Evolutionary conservation across 2,329 filamentous ascomycete species (phyloP).

Genomic region (Aspergillus amoenus): DNA sequence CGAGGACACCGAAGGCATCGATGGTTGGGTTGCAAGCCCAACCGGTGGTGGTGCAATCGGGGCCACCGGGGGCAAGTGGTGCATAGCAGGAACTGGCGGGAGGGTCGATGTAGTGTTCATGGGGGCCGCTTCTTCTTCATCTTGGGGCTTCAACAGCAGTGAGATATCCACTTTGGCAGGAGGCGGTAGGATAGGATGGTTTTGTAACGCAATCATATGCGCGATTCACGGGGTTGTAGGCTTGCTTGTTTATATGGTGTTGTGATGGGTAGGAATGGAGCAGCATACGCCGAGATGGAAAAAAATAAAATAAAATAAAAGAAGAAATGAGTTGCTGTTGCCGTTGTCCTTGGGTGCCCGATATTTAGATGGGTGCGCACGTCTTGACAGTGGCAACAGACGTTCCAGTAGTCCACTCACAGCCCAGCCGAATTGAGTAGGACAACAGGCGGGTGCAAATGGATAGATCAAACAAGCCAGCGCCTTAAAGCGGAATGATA

Average conservation of each 20-base stretch:
- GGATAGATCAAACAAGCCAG: slow-evolving; percentile 2
- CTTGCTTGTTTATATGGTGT: slow-evolving; percentile 5
- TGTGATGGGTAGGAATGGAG: slow-evolving; percentile 2
- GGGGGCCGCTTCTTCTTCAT: slow-evolving; percentile 36
- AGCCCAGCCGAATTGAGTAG: slow-evolving; percentile 6
- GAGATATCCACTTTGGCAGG: slow-evolving; percentile 90
- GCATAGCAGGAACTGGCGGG: slow-evolving; percentile 27
- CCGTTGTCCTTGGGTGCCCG: slow-evolving; percentile 10
- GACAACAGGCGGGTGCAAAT: slow-evolving; percentile 4
- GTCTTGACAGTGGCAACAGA: slow-evolving; percentile 8
- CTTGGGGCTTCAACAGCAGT: slow-evolving; percentile 71
- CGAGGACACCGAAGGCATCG: slow-evolving; percentile 26
- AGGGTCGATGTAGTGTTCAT: slow-evolving; percentile 33
- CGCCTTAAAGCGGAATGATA: slow-evolving; percentile 1
- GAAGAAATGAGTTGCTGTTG: background rate
- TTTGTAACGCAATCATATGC: slow-evolving; percentile 46
- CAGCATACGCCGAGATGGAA: slow-evolving; percentile 7
- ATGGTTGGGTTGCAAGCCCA: slow-evolving; percentile 19
- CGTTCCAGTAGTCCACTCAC: slow-evolving; percentile 9
- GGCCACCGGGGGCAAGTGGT: slow-evolving; percentile 27
- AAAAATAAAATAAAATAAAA: background rate
- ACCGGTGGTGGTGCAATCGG: slow-evolving; percentile 23
- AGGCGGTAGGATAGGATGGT: slow-evolving; percentile 35
- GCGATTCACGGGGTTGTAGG: slow-evolving; percentile 27
- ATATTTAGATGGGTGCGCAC: slow-evolving; percentile 2